phyloP scores from a whole-genome alignment of 352 stramenopile genomes.

The Globisporangium perplexum region DNA sequence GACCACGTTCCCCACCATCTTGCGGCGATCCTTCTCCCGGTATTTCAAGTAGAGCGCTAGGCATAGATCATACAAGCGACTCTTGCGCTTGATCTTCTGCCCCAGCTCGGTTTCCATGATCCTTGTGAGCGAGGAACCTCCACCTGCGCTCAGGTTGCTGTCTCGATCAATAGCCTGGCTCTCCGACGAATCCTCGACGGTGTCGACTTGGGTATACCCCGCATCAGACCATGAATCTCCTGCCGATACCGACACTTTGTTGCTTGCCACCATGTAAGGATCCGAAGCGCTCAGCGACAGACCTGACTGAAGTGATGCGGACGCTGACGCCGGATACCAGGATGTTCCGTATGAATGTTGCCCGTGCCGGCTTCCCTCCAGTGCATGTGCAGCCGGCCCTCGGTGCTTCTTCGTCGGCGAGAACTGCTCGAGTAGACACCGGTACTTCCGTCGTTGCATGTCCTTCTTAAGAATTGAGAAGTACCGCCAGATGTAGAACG shows the following conservation, averaged over 20 bases:
- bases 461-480: constrained; percentile 52
- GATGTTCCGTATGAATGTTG: too few species aligned
- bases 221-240: not conserved
- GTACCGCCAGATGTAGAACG: constrained; percentile 54
- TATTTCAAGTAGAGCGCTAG: constrained; percentile 51
- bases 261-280: constrained; percentile 1
- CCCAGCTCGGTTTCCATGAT: constrained; percentile 63
- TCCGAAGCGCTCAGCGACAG: constrained; percentile 1
- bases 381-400: constrained; percentile 10
- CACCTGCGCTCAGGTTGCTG: not conserved
- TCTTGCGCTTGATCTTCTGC: constrained; percentile 53
- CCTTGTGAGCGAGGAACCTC: constrained; percentile 21
- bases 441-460: constrained; percentile 30
- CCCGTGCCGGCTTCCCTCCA: too few species aligned
- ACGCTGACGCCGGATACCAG: constrained; percentile 4
- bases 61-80: constrained; percentile 47
- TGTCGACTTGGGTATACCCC: not conserved
- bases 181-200: not conserved
- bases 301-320: not conserved
- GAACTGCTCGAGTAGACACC: constrained; percentile 27
- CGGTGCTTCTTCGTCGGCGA: constrained; percentile 10
- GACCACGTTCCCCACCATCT: constrained; percentile 53
- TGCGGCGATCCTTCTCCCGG: constrained; percentile 38
- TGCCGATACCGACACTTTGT: not conserved
- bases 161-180: not conserved